Evolutionary conservation across 2,329 filamentous ascomycete genomes (phyloP), one percentile per base, ranked within the genome.

Genomic region (Aureobasidium pullulans): DNA sequence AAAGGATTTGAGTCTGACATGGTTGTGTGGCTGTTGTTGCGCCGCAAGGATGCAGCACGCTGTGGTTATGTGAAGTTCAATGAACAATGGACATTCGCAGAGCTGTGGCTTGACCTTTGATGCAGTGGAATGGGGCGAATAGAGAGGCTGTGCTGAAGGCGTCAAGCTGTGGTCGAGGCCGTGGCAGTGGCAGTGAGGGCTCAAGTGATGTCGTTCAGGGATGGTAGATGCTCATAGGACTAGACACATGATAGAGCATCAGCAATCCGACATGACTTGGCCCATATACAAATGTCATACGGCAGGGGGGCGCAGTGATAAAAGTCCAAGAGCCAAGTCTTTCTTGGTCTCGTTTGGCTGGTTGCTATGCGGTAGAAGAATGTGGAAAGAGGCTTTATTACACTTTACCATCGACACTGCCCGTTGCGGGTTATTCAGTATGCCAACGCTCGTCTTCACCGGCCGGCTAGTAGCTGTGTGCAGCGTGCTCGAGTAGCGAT

Each of bases 351-450:
- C 37, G 50, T 28, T 42, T 28, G 8, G 32, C 15, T 57, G 40
- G 53, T 57, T 57, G 53, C 53, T 40, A 57, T 47, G 53, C 39
- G 11, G 31, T 31, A 13, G 8, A 57, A 46, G 53, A 39, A 34
- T 15, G 23, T 57, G 50, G 50, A 54, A 54, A 54, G 53, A 57
- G 53, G 53, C 53, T 50, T 39, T 54, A 54, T 57, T 57, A 57
- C 53, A 57, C 53, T 57, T 57, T 57, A 46, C 53, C 53, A 57
- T 54, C 37, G 37, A 43, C 49, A 43, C 29, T 43, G 19, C 34
- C 50, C 50, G 50, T 54, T 54, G 34, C 34, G 15, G 23, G 37
- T 28, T 40, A 52, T 23, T 16, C 19, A 31, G 28, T 40, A 11
- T 43, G 50, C 50, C 39, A 54, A 54, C 34, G 37, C 50, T 54